These are phyloP conservation scores for Phytophthora agathidicida DNA, from an alignment of 352 stramenopile species.

Conservation along the genomic window DNA sequence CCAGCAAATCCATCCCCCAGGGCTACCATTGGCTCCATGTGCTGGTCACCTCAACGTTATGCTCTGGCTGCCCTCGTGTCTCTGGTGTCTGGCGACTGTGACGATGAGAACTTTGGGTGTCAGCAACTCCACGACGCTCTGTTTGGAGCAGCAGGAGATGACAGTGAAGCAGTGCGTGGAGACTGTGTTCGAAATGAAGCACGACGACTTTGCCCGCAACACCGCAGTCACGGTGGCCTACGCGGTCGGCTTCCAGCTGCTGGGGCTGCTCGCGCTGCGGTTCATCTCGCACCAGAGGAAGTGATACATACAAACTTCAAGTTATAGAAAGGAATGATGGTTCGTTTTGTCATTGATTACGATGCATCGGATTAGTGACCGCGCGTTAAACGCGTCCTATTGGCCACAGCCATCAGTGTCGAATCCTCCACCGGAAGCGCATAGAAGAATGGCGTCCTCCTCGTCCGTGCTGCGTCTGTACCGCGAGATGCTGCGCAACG, in stretches of 20 bases:
- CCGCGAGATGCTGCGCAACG: slow-evolving; percentile 61
- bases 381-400: slow-evolving; percentile 4
- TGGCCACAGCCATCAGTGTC: slow-evolving; percentile 12
- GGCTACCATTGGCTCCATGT: slow-evolving; percentile 32
- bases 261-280: slow-evolving; percentile 35
- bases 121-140: slow-evolving; percentile 13
- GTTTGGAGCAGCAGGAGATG: slow-evolving; percentile 8
- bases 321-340: too few relatives aligned
- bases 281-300: slow-evolving; percentile 39
- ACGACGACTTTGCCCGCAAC: slow-evolving; percentile 29
- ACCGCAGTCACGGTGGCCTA: slow-evolving; percentile 27
- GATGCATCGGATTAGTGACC: too few relatives aligned
- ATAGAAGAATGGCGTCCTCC: slow-evolving; percentile 33
- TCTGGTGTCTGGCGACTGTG: slow-evolving; percentile 26
- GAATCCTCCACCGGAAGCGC: neutral
- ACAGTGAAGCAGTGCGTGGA: slow-evolving; percentile 41
- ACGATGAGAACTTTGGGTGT: slow-evolving; percentile 16
- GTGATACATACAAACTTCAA: slow-evolving; percentile 7
- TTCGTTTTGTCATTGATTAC: too few relatives aligned
- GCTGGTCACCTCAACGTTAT: slow-evolving; percentile 28
- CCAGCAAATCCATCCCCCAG: slow-evolving; percentile 19
- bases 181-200: slow-evolving; percentile 36
- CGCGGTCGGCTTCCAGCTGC: slow-evolving; percentile 26
- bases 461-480: slow-evolving; percentile 59
- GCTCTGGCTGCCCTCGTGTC: slow-evolving; percentile 14